Evolutionary conservation across 441 rosid species (phyloP), one percentile per base, ranked within the genome.

Genomic region (Pelargonium australe): DNA sequence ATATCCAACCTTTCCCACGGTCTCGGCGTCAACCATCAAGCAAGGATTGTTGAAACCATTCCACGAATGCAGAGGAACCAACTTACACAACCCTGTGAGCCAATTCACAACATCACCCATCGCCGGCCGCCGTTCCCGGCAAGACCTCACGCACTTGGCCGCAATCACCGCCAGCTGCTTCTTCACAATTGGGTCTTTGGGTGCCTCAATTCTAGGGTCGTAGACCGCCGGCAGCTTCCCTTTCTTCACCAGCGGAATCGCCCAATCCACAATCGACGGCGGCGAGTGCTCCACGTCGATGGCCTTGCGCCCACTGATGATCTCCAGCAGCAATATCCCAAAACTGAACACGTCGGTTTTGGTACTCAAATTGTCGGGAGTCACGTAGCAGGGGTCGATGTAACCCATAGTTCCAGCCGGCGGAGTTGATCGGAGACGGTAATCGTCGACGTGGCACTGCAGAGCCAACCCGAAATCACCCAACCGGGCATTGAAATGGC

Each of bases 331-430:
- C 89, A 95, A 82, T 70, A 95, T 92, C 79, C 99, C 99, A 67
- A 87, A 95, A 82, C 99, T 95, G 71, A 92, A 95, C 53, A 95
- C 99, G 76, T 95, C 99, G 1, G 92, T 85, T 77, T 95, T 95
- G 0, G 97, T 90, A 76, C 99, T 95, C 79, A 95, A 73, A 69
- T 91, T 85, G 75, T 91, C 97, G 0, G 98, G 97, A 17, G 99
- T 95, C 5, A 91, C 96, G 80, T 95, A 92, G 37, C 91, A 82
- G 17, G 99, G 99, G 81, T 95, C 99, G 1, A 95, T 86, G 82
- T 95, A 95, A 1, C 99, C 99, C 41, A 95, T 89, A 0, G 99
- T 95, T 20, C 99, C 99, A 0, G 99, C 99, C 1, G 99, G 99
- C 0, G 99, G 99, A 9, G 97, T 95, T 41, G 99, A 90, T 76